Evolutionary conservation across 768 basidiomycete genomes (phyloP).

Genomic region (Russula compacta): DNA sequence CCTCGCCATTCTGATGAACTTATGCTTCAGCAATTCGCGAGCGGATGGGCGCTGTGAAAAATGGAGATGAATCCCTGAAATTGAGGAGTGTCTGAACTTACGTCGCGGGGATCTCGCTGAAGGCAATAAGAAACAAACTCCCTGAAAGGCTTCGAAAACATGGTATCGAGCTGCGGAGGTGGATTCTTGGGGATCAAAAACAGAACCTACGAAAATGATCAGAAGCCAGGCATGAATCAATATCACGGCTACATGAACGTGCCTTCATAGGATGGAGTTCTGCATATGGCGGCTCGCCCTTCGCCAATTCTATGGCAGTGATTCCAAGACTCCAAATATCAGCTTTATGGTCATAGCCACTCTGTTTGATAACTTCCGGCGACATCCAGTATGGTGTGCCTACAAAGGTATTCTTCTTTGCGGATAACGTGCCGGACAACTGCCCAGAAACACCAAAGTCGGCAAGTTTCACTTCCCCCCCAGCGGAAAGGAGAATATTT

Average conservation of each 20-base stretch:
- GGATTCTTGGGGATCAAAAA: slow-evolving; percentile 98
- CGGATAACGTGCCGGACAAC: slow-evolving; percentile 82
- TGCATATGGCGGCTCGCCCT: slow-evolving; percentile 96
- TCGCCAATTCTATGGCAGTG: slow-evolving; percentile 95
- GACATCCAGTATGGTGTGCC: slow-evolving; percentile 99
- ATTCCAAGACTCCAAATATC: slow-evolving; percentile 99
- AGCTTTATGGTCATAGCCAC: slow-evolving; percentile 97
- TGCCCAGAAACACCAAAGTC: slow-evolving; percentile 99
- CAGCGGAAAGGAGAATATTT: slow-evolving; percentile 86
- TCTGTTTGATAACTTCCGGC: slow-evolving; percentile 98
- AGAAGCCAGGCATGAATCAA: background rate
- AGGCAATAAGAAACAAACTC: slow-evolving; percentile 93
- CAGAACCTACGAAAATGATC: slow-evolving; percentile 51
- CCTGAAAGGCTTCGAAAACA: slow-evolving; percentile 86
- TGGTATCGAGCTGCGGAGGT: slow-evolving; percentile 82
- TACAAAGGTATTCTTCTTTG: slow-evolving; percentile 97
- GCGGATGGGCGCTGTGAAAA: slow-evolving; percentile 75
- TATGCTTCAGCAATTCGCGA: slow-evolving; percentile 92
- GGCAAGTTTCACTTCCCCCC: slow-evolving; percentile 93
- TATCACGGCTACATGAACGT: slow-evolving; percentile 15
- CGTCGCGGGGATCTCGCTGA: slow-evolving; percentile 88
- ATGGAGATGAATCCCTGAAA: slow-evolving; percentile 16
- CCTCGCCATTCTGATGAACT: slow-evolving; percentile 91
- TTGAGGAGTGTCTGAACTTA: slow-evolving; percentile 29
- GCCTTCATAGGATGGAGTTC: slow-evolving; percentile 99